Evolutionary conservation across 768 basidiomycete species (phyloP).

Genomic region (Lyophyllum decastes): DNA sequence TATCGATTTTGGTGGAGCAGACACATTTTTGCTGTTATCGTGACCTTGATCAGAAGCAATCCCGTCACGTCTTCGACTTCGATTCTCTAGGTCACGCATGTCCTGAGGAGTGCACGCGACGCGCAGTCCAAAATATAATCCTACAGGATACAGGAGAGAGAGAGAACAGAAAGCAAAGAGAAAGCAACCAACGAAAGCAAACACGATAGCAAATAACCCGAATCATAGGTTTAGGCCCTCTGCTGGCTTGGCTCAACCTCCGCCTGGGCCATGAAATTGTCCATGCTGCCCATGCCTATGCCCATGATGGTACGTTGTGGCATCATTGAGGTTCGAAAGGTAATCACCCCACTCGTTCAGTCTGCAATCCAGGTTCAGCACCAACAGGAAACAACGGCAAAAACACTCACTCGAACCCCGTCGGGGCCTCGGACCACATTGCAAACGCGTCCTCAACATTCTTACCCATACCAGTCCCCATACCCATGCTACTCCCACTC

Average conservation of each 20-base stretch:
- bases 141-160: neutral
- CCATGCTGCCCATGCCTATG: neutral
- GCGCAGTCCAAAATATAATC: neutral
- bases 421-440: conserved; percentile 72
- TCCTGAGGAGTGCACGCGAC: neutral
- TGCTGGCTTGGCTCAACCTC: neutral
- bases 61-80: neutral
- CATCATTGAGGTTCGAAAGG: conserved; percentile 33
- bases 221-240: neutral
- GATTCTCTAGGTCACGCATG: neutral
- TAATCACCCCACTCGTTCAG: conserved; percentile 46
- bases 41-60: neutral
- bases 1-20: neutral
- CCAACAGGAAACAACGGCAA: neutral
- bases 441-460: conserved; percentile 41
- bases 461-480: neutral
- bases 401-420: conserved; percentile 58
- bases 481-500: neutral
- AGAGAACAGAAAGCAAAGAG: too few species aligned
- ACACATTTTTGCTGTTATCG: neutral
- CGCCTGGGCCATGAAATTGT: neutral
- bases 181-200: neutral
- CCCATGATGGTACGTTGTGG: neutral
- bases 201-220: neutral
- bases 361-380: conserved; percentile 23